Percentiles rank a stretch among this genome's conserved stretches.
phyloP scores from a whole-genome alignment of 1,139 yeast species.

The Zhuliangozyma blackwelliae region DNA sequence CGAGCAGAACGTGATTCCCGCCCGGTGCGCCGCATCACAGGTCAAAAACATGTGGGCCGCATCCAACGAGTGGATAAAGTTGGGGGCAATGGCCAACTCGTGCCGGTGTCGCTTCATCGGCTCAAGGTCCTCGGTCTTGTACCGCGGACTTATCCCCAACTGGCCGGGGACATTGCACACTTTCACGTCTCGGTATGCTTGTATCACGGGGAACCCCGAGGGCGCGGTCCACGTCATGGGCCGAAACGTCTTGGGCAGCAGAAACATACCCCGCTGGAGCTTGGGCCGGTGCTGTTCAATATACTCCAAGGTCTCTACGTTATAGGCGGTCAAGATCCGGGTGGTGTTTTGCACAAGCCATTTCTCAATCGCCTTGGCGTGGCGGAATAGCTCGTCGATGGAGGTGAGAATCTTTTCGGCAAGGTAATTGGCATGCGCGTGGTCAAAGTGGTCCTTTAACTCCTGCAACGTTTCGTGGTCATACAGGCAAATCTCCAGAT shows the following conservation, averaged over 20 bases:
- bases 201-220: conserved; percentile 42
- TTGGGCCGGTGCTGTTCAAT: conserved; percentile 3
- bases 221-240: conserved; percentile 45
- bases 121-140: conserved; percentile 8
- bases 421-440: conserved; percentile 18
- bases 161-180: conserved; percentile 11
- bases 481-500: conserved; percentile 5
- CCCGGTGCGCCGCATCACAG: conserved; percentile 18
- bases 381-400: conserved; percentile 29
- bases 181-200: conserved; percentile 22
- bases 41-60: conserved; percentile 40
- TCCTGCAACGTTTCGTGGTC: conserved; percentile 1
- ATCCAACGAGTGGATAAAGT: conserved; percentile 43
- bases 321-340: conserved; percentile 28
- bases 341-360: conserved; percentile 34
- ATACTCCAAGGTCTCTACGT: conserved; percentile 14
- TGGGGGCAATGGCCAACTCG: conserved; percentile 40
- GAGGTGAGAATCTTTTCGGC: conserved; percentile 28
- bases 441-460: conserved; percentile 1
- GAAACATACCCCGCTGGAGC: conserved; percentile 1
- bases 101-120: conserved; percentile 31
- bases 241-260: conserved; percentile 8
- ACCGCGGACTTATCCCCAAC: conserved; percentile 1
- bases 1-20: conserved; percentile 28
- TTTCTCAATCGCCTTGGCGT: conserved; percentile 31